Conservation (phyloP, 345 rosid species). For the Lepidium didymum region DNA sequence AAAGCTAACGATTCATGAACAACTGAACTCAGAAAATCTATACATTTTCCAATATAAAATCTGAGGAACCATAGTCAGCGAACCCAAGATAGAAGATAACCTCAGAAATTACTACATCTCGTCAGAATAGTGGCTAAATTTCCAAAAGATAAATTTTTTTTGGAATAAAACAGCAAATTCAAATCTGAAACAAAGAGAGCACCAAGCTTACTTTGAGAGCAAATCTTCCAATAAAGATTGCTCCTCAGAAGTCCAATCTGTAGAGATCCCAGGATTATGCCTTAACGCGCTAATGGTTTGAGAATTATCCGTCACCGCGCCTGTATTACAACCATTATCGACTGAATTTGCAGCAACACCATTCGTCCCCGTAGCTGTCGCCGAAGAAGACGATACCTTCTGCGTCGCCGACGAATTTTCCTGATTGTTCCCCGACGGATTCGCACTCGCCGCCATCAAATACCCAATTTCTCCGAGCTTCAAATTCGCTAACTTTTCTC, state of each 20-base stretch:
- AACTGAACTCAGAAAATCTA: not conserved
- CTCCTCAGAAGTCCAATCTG: conserved; percentile 64
- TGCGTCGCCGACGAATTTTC: conserved; percentile 40
- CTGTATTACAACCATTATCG: conserved; percentile 32
- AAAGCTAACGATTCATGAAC: not conserved
- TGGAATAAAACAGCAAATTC: not conserved
- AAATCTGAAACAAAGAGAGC: not conserved
- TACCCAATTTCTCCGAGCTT: not conserved
- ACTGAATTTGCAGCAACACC: conserved; percentile 42
- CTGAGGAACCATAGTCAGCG: not conserved
- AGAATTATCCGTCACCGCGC: conserved; percentile 30
- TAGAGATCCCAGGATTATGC: conserved; percentile 64
- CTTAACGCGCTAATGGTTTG: conserved; percentile 41
- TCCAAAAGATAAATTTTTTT: not conserved
- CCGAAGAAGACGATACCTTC: conserved; percentile 28
- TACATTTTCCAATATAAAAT: not conserved
- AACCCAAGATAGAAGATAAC: not conserved
- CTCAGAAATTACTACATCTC: not conserved
- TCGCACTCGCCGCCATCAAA: conserved; percentile 66
- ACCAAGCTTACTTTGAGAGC: conserved; percentile 39
- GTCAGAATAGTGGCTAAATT: not conserved
- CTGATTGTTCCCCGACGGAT: conserved; percentile 46
- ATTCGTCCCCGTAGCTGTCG: conserved; percentile 31
- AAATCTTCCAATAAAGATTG: conserved; percentile 67
- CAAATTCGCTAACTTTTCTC: not conserved